Conservation (phyloP, 345 rosid species). For the Psidium guajava region DNA sequence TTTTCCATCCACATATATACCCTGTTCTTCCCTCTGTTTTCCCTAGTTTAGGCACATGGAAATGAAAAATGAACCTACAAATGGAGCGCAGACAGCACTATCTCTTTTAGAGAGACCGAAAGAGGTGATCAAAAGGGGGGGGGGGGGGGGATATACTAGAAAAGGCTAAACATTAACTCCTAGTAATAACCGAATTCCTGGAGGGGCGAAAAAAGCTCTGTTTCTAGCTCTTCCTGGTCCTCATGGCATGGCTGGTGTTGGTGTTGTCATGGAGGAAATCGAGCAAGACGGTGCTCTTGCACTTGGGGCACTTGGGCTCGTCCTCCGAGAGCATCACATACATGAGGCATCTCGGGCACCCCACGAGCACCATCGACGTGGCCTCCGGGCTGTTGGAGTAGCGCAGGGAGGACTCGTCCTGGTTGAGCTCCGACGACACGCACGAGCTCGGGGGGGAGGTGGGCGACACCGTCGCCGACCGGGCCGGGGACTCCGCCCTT, state of each 20-base stretch:
- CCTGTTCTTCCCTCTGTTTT: not conserved
- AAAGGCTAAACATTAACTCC: constrained; percentile 11
- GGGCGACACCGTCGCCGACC: constrained; percentile 60
- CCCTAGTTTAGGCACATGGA: not conserved
- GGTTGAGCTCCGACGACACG: constrained; percentile 67
- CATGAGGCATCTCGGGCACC: constrained; percentile 88
- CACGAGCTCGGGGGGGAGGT: constrained; percentile 91
- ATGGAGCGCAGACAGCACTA: constrained; percentile 68
- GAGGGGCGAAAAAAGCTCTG: not conserved
- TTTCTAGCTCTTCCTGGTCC: constrained; percentile 23
- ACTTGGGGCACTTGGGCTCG: constrained; percentile 76
- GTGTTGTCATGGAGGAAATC: constrained; percentile 47
- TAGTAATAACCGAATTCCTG: constrained; percentile 4
- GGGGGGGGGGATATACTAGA: not conserved
- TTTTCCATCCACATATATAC: not conserved
- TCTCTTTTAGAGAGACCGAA: not conserved
- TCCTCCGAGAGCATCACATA: constrained; percentile 86
- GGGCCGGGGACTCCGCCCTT: constrained; percentile 46
- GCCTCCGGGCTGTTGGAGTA: constrained; percentile 80
- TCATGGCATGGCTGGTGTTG: constrained; percentile 12
- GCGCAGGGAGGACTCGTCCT: constrained; percentile 13
- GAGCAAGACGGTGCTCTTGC: constrained; percentile 85
- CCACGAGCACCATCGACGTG: constrained; percentile 85
- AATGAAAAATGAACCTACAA: constrained; percentile 2
- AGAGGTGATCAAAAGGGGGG: not conserved